Evolutionary conservation across 331 rosid species (phyloP), one percentile per base, ranked within the genome.

Genomic region (Malus hybrid): DNA sequence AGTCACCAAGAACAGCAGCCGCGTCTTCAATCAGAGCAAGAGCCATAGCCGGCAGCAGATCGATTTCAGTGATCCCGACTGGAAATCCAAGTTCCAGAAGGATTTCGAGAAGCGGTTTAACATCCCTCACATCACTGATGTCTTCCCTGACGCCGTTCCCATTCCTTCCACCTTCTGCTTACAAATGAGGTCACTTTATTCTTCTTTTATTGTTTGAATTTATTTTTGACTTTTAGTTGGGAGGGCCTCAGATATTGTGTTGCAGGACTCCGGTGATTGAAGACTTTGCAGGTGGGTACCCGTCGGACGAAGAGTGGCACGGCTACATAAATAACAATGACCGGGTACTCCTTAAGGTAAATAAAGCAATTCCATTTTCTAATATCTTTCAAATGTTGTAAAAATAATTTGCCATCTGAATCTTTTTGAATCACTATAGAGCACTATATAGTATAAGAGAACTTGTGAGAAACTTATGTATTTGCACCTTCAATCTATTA

Each of bases 81-180:
- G 99, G 97, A 92, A 92, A 76, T 76, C 76, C 63, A 92, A 92
- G 89, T 94, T 86, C 72, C 87, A 94, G 81, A 28, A 66, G 18
- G 97, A 94, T 32, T 90, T 92, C 70, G 93, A 83, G 76, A 72
- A 34, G 4, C 97, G 99, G 75, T 94, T 94, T 80, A 83, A 83
- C 24, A 83, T 94, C 32, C 99, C 99, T 19, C 99, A 92, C 76
- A 69, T 94, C 67, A 87, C 96, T 18, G 97, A 94, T 15, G 70
- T 86, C 42, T 89, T 90, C 77, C 82, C 73, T 0, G 91, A 92
- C 76, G 86, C 87, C 57, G 56, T 79, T 73, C 76, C 97, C 20
- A 89, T 94, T 66, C 99, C 93, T 22, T 94, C 99, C 32, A 94
- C 99, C 34, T 94, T 94, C 73, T 94, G 97, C 73, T 97, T 94